Evolutionary conservation across 2,329 filamentous ascomycete genomes (phyloP).

Genomic region (Aspergillus tubingensis): DNA sequence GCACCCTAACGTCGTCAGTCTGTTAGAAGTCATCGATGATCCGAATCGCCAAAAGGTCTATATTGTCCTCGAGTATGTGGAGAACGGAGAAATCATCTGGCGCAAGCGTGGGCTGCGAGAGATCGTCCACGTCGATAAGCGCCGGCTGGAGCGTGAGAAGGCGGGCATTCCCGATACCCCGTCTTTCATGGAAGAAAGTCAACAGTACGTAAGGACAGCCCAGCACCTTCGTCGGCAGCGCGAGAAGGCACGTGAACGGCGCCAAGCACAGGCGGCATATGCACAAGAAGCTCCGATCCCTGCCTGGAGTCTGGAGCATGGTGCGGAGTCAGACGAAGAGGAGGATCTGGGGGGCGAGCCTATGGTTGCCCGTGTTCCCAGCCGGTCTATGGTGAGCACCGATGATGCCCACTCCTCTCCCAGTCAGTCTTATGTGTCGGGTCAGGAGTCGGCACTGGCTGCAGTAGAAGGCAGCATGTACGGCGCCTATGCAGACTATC

Average conservation of each 20-base stretch:
- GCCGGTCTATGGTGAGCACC: conserved; percentile 39
- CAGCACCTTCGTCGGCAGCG: conserved; percentile 46
- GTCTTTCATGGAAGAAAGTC: conserved; percentile 47
- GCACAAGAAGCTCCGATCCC: conserved; percentile 57
- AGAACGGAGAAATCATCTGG: conserved; percentile 93
- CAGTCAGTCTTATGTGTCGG: conserved; percentile 54
- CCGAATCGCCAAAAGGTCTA: conserved; percentile 97
- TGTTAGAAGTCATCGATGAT: conserved; percentile 97
- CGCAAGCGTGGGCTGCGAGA: conserved; percentile 82
- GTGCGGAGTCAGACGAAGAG: conserved; percentile 56
- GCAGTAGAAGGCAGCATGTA: conserved; percentile 78
- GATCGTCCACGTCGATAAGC: conserved; percentile 79
- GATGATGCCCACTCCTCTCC: conserved; percentile 59
- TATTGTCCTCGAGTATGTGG: conserved; percentile 93
- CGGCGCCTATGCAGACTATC: conserved; percentile 65
- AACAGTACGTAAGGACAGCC: conserved; percentile 43
- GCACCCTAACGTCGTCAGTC: conserved; percentile 92
- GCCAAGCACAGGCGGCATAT: conserved; percentile 59
- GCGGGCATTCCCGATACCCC: conserved; percentile 75
- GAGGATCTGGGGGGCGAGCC: conserved; percentile 43
- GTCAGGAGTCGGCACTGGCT: conserved; percentile 40
- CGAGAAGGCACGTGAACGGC: conserved; percentile 62
- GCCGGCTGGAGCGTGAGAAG: conserved; percentile 71
- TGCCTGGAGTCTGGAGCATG: conserved; percentile 84
- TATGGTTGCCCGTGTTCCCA: conserved; percentile 35